Evolutionary conservation across 2,329 filamentous ascomycete species (phyloP).

Genomic region (Sporothrix mexicana): DNA sequence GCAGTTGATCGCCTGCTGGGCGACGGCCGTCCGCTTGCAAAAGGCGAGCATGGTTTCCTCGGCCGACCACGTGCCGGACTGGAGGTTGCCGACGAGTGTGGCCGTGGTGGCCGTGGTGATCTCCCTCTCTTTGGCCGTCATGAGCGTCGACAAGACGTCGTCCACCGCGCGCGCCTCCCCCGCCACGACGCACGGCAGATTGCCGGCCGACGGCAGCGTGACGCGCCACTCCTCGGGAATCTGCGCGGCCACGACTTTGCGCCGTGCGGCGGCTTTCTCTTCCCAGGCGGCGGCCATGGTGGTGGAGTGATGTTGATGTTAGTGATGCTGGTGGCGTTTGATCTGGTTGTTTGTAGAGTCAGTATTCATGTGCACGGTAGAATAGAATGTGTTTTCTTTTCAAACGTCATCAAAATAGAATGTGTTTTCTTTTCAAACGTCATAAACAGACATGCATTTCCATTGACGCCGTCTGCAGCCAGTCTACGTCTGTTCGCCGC

Average conservation of each 20-base stretch:
- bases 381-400: background rate
- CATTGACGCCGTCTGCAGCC: background rate
- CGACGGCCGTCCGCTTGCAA: slow-evolving; percentile 53
- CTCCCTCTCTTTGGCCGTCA: background rate
- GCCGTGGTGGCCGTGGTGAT: background rate
- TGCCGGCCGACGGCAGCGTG: background rate
- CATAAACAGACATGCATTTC: no score
- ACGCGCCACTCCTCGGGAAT: background rate
- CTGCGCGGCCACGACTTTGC: slow-evolving; percentile 5
- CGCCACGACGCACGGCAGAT: background rate
- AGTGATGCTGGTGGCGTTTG: background rate
- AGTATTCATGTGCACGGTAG: background rate
- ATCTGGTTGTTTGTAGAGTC: no score
- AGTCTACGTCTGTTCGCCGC: background rate
- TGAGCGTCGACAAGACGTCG: background rate
- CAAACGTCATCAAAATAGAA: no score
- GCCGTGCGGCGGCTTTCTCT: background rate
- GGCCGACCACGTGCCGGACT: background rate
- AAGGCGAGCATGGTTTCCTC: slow-evolving; percentile 50
- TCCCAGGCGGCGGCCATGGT: background rate
- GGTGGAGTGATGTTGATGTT: background rate
- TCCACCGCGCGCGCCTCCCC: background rate
- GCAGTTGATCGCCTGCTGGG: slow-evolving; percentile 52
- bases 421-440: background rate
- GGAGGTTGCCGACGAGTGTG: background rate